Conservation (phyloP, 164 flowering plant genomes). For the Amborella trichopoda region DNA sequence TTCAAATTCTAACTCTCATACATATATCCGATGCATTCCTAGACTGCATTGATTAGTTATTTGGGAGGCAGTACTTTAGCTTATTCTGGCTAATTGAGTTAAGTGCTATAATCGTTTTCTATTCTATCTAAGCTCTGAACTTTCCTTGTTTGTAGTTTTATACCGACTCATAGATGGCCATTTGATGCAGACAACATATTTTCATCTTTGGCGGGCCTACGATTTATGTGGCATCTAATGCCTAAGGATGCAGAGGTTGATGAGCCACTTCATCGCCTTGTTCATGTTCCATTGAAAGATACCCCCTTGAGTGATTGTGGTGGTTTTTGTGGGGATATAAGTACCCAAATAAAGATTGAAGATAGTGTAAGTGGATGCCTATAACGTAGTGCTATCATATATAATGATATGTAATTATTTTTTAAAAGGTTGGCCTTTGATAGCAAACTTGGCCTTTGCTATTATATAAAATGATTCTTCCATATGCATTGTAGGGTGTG, state of each 20-base stretch:
- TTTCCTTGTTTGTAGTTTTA: background rate
- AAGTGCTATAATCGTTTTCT: too few species aligned
- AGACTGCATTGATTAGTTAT: too few species aligned
- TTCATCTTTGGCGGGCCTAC: slow-evolving; percentile 84
- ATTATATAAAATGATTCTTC: too few species aligned
- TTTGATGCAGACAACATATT: slow-evolving; percentile 74
- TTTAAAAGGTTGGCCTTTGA: too few species aligned
- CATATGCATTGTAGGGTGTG: slow-evolving; percentile 45
- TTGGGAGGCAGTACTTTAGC: too few species aligned
- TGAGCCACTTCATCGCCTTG: slow-evolving; percentile 56
- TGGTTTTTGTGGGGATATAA: slow-evolving; percentile 77
- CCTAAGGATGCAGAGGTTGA: slow-evolving; percentile 35
- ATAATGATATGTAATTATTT: too few species aligned
- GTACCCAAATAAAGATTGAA: slow-evolving; percentile 69
- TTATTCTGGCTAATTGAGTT: too few species aligned
- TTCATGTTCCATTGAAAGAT: slow-evolving; percentile 77
- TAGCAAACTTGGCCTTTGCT: too few species aligned
- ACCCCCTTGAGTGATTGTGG: slow-evolving; percentile 93
- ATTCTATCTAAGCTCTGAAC: background rate
- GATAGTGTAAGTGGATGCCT: slow-evolving; percentile 45
- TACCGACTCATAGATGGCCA: background rate
- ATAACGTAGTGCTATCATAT: too few species aligned
- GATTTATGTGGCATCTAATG: slow-evolving; percentile 66
- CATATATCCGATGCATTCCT: too few species aligned
- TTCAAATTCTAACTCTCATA: too few species aligned